Percentiles rank a stretch among this genome's conserved stretches.
Evolutionary conservation across 2,329 filamentous ascomycete genomes (phyloP).

Genomic region (Thelonectria olida): DNA sequence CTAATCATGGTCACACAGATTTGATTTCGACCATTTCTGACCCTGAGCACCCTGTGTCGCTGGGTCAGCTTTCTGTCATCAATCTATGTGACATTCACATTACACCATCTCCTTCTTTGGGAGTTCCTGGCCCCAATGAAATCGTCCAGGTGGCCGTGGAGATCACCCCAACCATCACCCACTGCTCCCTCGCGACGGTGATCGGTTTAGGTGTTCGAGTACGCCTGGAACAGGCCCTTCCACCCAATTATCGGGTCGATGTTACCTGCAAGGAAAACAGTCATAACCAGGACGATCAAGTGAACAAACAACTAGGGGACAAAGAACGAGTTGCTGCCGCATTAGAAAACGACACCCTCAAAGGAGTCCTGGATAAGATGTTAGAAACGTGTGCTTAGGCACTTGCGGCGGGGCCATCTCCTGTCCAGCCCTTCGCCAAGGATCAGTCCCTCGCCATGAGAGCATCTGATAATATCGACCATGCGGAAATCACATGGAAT

Average conservation of each 20-base stretch:
- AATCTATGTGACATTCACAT: constrained; percentile 95
- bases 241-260: constrained; percentile 90
- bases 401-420: not conserved
- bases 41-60: constrained; percentile 93
- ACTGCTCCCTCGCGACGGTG: constrained; percentile 95
- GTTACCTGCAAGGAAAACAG: constrained; percentile 95
- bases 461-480: constrained; percentile 3
- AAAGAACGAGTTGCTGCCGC: constrained; percentile 97
- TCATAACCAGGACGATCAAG: constrained; percentile 93
- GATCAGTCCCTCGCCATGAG: not conserved
- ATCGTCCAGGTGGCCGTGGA: constrained; percentile 83
- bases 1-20: constrained; percentile 63
- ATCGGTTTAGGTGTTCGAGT: constrained; percentile 94
- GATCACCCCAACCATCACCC: constrained; percentile 95
- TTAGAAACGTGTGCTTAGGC: constrained; percentile 79
- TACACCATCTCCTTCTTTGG: constrained; percentile 50
- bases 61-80: constrained; percentile 93
- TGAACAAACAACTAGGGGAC: constrained; percentile 95
- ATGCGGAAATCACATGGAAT: constrained; percentile 14
- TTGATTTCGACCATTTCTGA: constrained; percentile 95
- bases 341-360: constrained; percentile 90
- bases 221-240: constrained; percentile 87
- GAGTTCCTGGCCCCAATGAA: constrained; percentile 58
- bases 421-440: not conserved
- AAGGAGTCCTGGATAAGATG: constrained; percentile 92